phyloP scores from a whole-genome alignment of 2,329 filamentous ascomycete genomes.

The Aspergillus vadensis region DNA sequence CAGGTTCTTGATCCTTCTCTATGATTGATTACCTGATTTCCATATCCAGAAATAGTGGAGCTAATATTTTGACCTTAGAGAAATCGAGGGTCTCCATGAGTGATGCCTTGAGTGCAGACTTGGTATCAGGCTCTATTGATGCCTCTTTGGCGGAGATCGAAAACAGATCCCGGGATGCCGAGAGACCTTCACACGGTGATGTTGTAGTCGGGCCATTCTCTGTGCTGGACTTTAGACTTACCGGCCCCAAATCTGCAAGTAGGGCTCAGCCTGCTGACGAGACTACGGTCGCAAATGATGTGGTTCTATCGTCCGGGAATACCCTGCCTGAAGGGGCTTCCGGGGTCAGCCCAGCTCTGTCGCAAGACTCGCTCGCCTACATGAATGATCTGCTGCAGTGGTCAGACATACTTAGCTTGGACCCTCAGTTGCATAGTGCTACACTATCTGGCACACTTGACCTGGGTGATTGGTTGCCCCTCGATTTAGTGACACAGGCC shows the following conservation, averaged over 20 bases:
- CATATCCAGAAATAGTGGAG: background rate
- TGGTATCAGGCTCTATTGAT: constrained; percentile 35
- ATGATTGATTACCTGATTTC: background rate
- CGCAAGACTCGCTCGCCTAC: constrained; percentile 11
- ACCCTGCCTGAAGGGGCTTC: background rate
- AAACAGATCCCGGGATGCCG: constrained; percentile 26
- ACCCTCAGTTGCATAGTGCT: constrained; percentile 25
- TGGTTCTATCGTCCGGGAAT: background rate
- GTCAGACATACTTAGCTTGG: constrained; percentile 36
- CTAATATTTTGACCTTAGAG: constrained; percentile 20
- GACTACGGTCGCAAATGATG: background rate
- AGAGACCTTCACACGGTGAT: constrained; percentile 17
- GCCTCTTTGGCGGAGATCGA: constrained; percentile 37
- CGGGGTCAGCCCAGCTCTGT: constrained; percentile 2
- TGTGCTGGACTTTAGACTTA: constrained; percentile 31
- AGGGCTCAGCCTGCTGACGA: background rate
- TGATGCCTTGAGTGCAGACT: constrained; percentile 25
- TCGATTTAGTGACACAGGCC: background rate
- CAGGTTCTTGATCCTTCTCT: constrained; percentile 23
- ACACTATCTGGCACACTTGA: constrained; percentile 18
- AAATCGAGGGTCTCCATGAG: constrained; percentile 36
- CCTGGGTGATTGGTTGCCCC: background rate
- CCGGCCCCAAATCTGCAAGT: background rate
- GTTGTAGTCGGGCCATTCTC: constrained; percentile 35
- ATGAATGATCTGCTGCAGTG: constrained; percentile 37